Evolutionary conservation across 106 monocot genomes (phyloP).

Genomic region (Dendrobium huoshanense): DNA sequence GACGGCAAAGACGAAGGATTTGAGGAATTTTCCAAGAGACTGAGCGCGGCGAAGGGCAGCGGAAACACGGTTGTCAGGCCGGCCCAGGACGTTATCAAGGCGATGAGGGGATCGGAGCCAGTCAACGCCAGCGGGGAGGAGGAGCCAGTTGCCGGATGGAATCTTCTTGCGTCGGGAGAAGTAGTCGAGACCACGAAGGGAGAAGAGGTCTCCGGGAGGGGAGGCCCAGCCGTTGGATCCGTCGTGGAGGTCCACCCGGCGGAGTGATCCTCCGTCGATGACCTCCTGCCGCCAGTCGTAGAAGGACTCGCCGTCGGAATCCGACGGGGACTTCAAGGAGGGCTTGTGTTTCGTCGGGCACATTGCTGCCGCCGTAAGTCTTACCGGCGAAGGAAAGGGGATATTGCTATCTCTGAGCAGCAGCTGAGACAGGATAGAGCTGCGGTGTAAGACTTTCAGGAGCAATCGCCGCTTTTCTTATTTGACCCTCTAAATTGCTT

Average conservation of each 20-base stretch:
- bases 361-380: neutral
- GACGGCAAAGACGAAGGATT: slow-evolving; percentile 58
- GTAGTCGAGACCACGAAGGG: slow-evolving; percentile 23
- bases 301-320: neutral
- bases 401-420: neutral
- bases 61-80: slow-evolving; percentile 35
- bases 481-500: no score
- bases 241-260: slow-evolving; percentile 46
- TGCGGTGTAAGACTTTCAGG: neutral
- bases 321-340: neutral
- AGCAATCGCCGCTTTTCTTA: neutral
- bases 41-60: slow-evolving; percentile 37
- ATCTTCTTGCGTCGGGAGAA: slow-evolving; percentile 33
- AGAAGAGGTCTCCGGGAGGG: slow-evolving; percentile 62
- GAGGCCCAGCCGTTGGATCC: slow-evolving; percentile 82
- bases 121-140: slow-evolving; percentile 65
- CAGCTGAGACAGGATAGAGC: neutral
- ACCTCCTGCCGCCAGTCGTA: slow-evolving; percentile 40
- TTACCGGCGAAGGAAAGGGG: neutral
- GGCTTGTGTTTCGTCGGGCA: neutral
- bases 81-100: slow-evolving; percentile 53
- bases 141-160: slow-evolving; percentile 54
- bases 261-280: slow-evolving; percentile 43
- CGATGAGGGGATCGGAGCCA: slow-evolving; percentile 58
- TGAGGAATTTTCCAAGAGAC: slow-evolving; percentile 13